A percentile compares a stretch with the other conserved stretches of the same genome.
phyloP scores from a whole-genome alignment of 306 rosid species.

The Vachellia pachyceras region DNA sequence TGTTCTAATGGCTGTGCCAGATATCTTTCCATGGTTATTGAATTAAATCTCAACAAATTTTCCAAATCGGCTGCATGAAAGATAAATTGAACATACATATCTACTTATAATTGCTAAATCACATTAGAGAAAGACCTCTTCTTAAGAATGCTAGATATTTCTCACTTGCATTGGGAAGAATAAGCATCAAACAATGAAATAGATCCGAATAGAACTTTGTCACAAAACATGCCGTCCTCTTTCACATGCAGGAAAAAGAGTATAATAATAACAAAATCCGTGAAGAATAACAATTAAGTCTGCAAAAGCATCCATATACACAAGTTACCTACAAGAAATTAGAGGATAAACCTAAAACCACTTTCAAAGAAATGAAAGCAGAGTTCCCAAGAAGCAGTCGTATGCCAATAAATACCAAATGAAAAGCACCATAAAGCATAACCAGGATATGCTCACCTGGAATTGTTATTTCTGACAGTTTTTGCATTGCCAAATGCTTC shows the following conservation, averaged over 20 bases:
- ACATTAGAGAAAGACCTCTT: conserved; percentile 37
- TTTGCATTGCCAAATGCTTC: conserved; percentile 98
- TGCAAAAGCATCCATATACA: conserved; percentile 15
- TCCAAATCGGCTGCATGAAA: conserved; percentile 85
- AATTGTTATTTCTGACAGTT: conserved; percentile 88
- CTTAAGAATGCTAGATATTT: neutral
- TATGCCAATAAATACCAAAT: conserved; percentile 32
- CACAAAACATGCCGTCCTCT: conserved; percentile 14
- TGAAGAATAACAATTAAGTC: conserved; percentile 18
- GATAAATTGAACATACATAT: conserved; percentile 35
- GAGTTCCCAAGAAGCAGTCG: conserved; percentile 23
- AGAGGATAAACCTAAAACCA: conserved; percentile 27
- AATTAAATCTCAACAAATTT: conserved; percentile 94
- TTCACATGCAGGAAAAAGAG: conserved; percentile 18
- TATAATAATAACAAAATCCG: neutral
- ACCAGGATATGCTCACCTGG: conserved; percentile 66
- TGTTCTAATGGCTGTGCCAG: conserved; percentile 96
- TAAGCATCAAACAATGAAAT: conserved; percentile 33
- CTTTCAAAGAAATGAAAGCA: conserved; percentile 31
- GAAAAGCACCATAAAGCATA: conserved; percentile 28
- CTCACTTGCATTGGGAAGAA: neutral
- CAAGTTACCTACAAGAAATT: conserved; percentile 9
- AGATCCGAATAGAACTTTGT: neutral
- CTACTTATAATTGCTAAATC: conserved; percentile 31
- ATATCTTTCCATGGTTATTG: conserved; percentile 74